Percentiles rank a stretch among this genome's conserved stretches.
Conservation (phyloP, 2,329 filamentous ascomycete genomes). For the Rhinocladiella similis region DNA sequence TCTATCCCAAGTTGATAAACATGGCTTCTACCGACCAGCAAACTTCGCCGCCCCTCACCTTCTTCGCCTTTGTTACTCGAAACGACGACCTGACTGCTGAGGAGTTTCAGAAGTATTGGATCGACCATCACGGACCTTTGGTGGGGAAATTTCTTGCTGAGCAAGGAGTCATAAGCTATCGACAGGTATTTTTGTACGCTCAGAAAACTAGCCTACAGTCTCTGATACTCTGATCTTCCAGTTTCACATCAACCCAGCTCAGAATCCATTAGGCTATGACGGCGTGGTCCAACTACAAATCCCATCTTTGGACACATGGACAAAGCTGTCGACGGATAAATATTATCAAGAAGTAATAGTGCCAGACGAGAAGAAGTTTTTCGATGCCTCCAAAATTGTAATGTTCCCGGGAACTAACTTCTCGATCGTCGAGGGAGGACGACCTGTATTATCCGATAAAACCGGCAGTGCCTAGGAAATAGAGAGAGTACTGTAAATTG, state of each 20-base stretch:
- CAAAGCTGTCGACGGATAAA: neutral
- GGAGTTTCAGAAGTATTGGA: conserved; percentile 5
- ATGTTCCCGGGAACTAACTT: conserved; percentile 1
- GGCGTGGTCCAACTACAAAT: conserved; percentile 8
- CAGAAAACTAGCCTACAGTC: too few relatives aligned
- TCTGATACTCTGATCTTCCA: conserved; percentile 8
- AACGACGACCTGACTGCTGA: neutral
- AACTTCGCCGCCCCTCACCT: neutral
- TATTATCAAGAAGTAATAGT: conserved; percentile 8
- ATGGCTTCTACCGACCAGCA: too few relatives aligned
- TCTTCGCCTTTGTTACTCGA: neutral
- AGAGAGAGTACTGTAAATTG: too few relatives aligned
- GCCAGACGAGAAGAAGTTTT: conserved; percentile 5
- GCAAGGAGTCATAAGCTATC: neutral
- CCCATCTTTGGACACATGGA: conserved; percentile 6
- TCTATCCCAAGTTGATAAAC: too few relatives aligned
- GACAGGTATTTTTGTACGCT: too few relatives aligned
- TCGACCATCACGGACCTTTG: conserved; percentile 2
- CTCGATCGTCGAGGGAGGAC: conserved; percentile 5
- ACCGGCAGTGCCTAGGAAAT: too few relatives aligned
- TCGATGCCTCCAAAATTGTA: conserved; percentile 2
- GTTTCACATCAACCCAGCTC: conserved; percentile 3
- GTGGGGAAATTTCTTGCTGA: neutral
- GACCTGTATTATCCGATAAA: conserved; percentile 5
- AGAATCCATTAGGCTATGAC: conserved; percentile 3